These are phyloP conservation scores for Saturnispora besseyi DNA, from an alignment of 805 yeast species.

Conservation along the genomic window DNA sequence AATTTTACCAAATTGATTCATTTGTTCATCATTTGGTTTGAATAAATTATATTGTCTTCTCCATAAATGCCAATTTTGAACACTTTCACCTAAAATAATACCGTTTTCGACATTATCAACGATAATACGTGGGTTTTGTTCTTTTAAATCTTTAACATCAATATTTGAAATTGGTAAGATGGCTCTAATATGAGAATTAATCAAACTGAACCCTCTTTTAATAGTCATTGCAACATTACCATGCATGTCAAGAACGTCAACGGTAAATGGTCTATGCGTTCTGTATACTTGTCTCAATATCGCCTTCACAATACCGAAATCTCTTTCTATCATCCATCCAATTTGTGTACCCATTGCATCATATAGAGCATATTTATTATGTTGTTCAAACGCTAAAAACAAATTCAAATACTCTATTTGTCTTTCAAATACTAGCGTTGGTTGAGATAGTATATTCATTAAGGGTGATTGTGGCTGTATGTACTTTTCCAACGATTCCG, in stretches of 20 bases:
- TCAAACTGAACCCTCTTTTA: conserved; percentile 75
- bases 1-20: conserved; percentile 75
- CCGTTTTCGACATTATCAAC: conserved; percentile 33
- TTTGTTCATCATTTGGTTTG: conserved; percentile 33
- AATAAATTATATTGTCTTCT: conserved; percentile 81
- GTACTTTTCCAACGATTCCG: neutral
- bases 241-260: conserved; percentile 57
- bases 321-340: conserved; percentile 80
- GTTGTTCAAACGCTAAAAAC: conserved; percentile 84
- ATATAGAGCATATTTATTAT: conserved; percentile 67
- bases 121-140: conserved; percentile 10
- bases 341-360: conserved; percentile 64
- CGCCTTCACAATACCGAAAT: conserved; percentile 55
- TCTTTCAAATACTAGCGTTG: conserved; percentile 80
- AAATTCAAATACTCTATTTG: conserved; percentile 84
- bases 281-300: conserved; percentile 77
- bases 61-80: conserved; percentile 95
- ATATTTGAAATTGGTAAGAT: conserved; percentile 45
- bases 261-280: conserved; percentile 77
- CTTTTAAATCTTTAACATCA: conserved; percentile 14
- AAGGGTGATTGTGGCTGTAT: conserved; percentile 31
- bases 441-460: conserved; percentile 57
- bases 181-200: conserved; percentile 80
- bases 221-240: conserved; percentile 59
- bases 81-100: conserved; percentile 66